Percentiles rank a stretch among this genome's conserved stretches.
These are phyloP conservation scores for Epichloe sp. DNA, from an alignment of 2,329 filamentous ascomycete species.

Conservation along the genomic window DNA sequence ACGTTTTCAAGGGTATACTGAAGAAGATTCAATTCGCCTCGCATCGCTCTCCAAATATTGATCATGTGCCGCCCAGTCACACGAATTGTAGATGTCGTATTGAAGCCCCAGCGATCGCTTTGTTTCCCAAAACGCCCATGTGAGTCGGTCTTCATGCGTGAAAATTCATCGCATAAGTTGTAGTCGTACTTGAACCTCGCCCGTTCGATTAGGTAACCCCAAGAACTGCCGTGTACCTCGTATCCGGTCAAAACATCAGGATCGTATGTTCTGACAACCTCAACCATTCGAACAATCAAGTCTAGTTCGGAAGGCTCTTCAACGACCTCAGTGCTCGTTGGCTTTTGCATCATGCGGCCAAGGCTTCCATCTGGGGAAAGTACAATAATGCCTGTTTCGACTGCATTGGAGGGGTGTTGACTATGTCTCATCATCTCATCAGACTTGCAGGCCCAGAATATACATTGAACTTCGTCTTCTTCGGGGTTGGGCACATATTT, in stretches of 20 bases:
- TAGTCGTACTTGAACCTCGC: conserved; percentile 78
- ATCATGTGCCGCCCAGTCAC: conserved; percentile 94
- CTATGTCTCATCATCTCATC: conserved; percentile 38
- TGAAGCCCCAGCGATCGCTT: conserved; percentile 84
- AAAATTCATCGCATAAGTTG: conserved; percentile 82
- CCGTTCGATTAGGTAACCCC: conserved; percentile 91
- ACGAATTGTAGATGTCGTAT: conserved; percentile 78
- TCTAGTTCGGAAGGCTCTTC: conserved; percentile 73
- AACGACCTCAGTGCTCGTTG: conserved; percentile 50
- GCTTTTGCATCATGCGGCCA: conserved; percentile 47
- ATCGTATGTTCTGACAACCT: conserved; percentile 71
- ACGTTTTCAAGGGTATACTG: conserved; percentile 97
- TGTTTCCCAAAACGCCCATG: conserved; percentile 78
- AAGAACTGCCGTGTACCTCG: conserved; percentile 84
- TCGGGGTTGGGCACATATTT: conserved; percentile 78
- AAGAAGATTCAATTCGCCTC: conserved; percentile 76
- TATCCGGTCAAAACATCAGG: conserved; percentile 91
- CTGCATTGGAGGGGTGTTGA: conserved; percentile 30
- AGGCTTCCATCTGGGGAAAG: conserved; percentile 50
- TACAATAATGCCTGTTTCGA: conserved; percentile 59
- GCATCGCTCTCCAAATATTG: conserved; percentile 95
- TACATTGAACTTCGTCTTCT: conserved; percentile 72
- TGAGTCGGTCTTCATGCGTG: conserved; percentile 72
- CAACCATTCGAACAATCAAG: conserved; percentile 70
- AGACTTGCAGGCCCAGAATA: conserved; percentile 83